Evolutionary conservation across 2,329 filamentous ascomycete species (phyloP), one percentile per base, ranked within the genome.

Genomic region (Ophiobolus disseminans): DNA sequence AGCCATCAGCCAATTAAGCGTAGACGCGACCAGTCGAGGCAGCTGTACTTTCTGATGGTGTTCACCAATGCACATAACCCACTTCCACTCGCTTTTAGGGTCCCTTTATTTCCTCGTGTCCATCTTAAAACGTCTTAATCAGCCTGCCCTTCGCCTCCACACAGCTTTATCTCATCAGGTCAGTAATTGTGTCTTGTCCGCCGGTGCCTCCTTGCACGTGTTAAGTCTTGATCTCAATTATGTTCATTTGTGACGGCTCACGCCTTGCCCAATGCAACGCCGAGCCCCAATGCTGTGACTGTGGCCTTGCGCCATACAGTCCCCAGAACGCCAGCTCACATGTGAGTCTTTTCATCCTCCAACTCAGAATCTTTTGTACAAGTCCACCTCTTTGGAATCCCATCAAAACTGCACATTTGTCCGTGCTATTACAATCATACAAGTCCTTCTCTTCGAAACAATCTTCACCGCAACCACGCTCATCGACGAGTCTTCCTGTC

Each of bases 401-500:
- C n/a, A n/a, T n/a, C n/a, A n/a, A n/a, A n/a, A n/a, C n/a, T n/a
- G n/a, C n/a, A n/a, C n/a, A n/a, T n/a, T n/a, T n/a, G n/a, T n/a
- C n/a, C n/a, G n/a, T n/a, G n/a, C n/a, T n/a, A n/a, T n/a, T n/a
- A n/a, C n/a, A n/a, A n/a, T n/a, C n/a, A n/a, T n/a, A n/a, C n/a
- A n/a, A n/a, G n/a, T n/a, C n/a, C 22, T n/a, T 42, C 28, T 13
- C 45, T 17, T 21, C 13, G n/a, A 31, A 28, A 19, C 40, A n/a
- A 21, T 20, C 19, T 7, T 14, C 6, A 9, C 19, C 23, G 22
- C 16, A 38, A 14, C 13, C 25, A 38, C 17, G 26, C 46, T 63
- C 55, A 71, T 48, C 75, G 65, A 78, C 87, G 87, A 56, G 84
- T 82, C 64, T 82, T 81, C 70, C 86, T 86, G 74, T 96, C 91